Base-by-base conservation (phyloP, 2,329 filamentous ascomycete genomes). In the Diaporthe sp. region DNA sequence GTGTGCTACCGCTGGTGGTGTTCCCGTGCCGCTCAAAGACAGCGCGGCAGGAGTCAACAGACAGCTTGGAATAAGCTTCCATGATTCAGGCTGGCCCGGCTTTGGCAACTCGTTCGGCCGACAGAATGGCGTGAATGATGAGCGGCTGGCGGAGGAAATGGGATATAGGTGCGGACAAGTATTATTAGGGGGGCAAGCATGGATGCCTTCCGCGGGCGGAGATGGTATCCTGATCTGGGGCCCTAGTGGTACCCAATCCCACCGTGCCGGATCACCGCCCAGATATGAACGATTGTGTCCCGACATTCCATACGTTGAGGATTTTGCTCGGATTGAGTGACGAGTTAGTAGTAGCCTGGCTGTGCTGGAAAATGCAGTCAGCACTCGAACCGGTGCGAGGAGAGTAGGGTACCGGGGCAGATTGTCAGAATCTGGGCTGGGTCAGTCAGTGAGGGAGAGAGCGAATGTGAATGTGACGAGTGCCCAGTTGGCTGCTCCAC, bases 141-240 rank as follows among this genome's bases (percentile, higher is more conserved):
- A 37, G 31, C 5, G 61, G 19, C 44, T 37, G 62, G 65, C 44
- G 31, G 49, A 51, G n/a, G 34, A 55, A 28, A 28, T 70, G 46
- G 65, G 25, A 55, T 55, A 55, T 70, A 70, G 49, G 49, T 70
- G 49, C 46, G 8, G n/a, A 12, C 19, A 31, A 39, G 65, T 55
- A 55, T 22, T 70, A 70, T 70, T 70, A 70, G 65, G 65, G 65
- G 65, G 42, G 7, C 49, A 28, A 42, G 49, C 65, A 42, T 42
- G 65, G 65, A 55, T 62, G 49, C 13, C 44, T 25, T 55, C 71
- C 58, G 58, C 71, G 71, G 58, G 31, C 71, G 71, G 71, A 73
- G 71, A 60, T 65, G 49, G 46, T 73, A n/a, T 44, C 71, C 71
- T 73, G 58, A 61, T 65, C 61, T 65, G 71, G 71, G 34, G 28